Conservation (phyloP, 2,329 filamentous ascomycete species). For the Cladosporium colombiae region DNA sequence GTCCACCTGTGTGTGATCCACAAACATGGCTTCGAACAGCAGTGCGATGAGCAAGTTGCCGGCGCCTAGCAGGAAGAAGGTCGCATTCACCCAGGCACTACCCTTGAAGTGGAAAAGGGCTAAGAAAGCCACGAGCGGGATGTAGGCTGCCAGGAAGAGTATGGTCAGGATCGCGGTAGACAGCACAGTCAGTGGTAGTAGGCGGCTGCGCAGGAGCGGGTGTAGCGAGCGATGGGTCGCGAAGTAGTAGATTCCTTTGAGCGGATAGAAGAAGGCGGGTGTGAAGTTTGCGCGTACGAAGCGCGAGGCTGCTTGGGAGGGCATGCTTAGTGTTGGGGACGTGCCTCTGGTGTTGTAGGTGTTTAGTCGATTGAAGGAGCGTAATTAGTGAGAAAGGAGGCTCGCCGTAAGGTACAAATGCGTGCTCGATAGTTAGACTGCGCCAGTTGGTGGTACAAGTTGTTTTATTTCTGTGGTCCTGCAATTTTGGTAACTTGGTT, state of each 20-base stretch:
- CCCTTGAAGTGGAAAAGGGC: slow-evolving; percentile 79
- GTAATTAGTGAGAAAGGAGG: neutral
- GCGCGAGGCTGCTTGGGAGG: slow-evolving; percentile 17
- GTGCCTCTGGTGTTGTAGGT: neutral
- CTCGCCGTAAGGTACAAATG: no score
- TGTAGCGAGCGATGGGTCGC: slow-evolving; percentile 74
- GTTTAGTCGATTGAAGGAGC: neutral
- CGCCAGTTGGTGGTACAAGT: neutral
- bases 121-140: slow-evolving; percentile 87
- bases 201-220: slow-evolving; percentile 73
- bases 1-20: slow-evolving; percentile 74
- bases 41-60: slow-evolving; percentile 62
- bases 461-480: neutral
- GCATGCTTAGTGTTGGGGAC: neutral
- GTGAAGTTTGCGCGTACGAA: slow-evolving; percentile 38
- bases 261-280: slow-evolving; percentile 37
- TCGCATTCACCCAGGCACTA: slow-evolving; percentile 86
- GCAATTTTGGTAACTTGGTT: neutral
- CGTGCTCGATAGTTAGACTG: no score
- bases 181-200: slow-evolving; percentile 79
- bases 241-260: slow-evolving; percentile 77
- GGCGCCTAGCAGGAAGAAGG: slow-evolving; percentile 76
- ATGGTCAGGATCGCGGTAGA: slow-evolving; percentile 81
- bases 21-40: slow-evolving; percentile 54
- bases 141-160: slow-evolving; percentile 83